Evolutionary conservation across 2,329 filamentous ascomycete species (phyloP), one percentile per base, ranked within the genome.

Genomic region (Erysiphe pulchra): DNA sequence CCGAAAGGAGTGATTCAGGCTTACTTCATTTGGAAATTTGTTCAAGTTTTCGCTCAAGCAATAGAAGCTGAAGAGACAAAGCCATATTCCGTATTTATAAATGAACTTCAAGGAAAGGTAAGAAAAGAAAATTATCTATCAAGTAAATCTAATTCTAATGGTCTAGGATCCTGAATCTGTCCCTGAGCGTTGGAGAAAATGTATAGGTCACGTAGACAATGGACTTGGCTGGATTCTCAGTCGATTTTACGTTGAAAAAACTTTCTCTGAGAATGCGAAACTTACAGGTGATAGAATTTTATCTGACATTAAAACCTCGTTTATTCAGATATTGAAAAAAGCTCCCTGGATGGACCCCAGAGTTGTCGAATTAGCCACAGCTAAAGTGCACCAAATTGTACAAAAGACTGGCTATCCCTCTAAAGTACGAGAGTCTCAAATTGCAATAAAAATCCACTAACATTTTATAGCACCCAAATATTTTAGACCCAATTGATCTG

Each of bases 341-440:
- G 70, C 72, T 0, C 60, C 65, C 14, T 82, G 77, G 77, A 78
- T 80, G 69, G 71, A 74, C 39, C 61, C 70, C 2, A 64, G 70
- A 40, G 72, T 76, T 17, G 68, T 69, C 40, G 62, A 69, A 45
- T 62, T 73, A 7, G 74, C 74, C 2, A 70, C 73, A 39, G 62
- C 74, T 46, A 81, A 80, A 56, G 69, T 80, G 2, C 64, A 73
- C 50, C 74, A 77, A 47, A 80, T 81, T 50, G 61, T 70, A 16
- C 73, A 77, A 50, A 79, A 79, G 55, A 75, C 81, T 45, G 76
- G 75, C 1, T 80, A 77, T 53, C 75, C 75, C 1, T 73, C 69
- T 1, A 68, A 67, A 51, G 56, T 56, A 47, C 43, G 13, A 45
- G 45, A 24, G 13, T n/a, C 9, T 11, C 5, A 7, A 16, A 4